phyloP scores from a whole-genome alignment of 169 alveolate species.

The Blepharisma undulans region DNA sequence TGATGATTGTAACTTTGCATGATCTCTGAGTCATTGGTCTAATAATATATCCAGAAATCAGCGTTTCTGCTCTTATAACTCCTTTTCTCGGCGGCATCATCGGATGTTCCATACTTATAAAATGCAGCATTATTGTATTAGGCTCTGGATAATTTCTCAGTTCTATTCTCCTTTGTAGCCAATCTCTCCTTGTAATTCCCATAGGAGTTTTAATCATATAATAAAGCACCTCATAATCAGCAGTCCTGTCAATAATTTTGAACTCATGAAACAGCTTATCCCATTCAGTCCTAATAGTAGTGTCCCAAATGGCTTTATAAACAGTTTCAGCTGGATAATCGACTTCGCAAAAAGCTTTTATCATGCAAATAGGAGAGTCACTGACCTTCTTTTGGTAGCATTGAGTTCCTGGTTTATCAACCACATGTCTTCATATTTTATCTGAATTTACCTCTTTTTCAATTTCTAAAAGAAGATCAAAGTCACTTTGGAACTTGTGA shows the following conservation, averaged over 20 bases:
- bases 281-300: conserved; percentile 35
- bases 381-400: conserved; percentile 63
- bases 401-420: conserved; percentile 24
- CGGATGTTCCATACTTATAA: conserved; percentile 66
- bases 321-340: conserved; percentile 56
- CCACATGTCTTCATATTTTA: conserved; percentile 24
- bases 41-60: conserved; percentile 79
- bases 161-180: conserved; percentile 72
- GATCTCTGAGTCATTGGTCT: conserved; percentile 45
- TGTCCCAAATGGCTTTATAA: conserved; percentile 68
- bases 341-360: conserved; percentile 64
- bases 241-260: conserved; percentile 62
- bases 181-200: conserved; percentile 75
- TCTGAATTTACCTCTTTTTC: conserved; percentile 11
- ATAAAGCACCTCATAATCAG: conserved; percentile 62
- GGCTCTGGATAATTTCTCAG: conserved; percentile 69
- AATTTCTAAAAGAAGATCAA: conserved; percentile 9
- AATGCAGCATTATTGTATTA: conserved; percentile 67
- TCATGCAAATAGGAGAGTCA: conserved; percentile 65
- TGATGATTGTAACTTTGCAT: conserved; percentile 61
- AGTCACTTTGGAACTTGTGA: neutral
- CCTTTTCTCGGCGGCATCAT: conserved; percentile 60
- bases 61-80: conserved; percentile 77
- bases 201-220: conserved; percentile 81
- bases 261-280: conserved; percentile 41